Base-by-base conservation (phyloP, 257 asterid genomes). In the Jasminum sambac region DNA sequence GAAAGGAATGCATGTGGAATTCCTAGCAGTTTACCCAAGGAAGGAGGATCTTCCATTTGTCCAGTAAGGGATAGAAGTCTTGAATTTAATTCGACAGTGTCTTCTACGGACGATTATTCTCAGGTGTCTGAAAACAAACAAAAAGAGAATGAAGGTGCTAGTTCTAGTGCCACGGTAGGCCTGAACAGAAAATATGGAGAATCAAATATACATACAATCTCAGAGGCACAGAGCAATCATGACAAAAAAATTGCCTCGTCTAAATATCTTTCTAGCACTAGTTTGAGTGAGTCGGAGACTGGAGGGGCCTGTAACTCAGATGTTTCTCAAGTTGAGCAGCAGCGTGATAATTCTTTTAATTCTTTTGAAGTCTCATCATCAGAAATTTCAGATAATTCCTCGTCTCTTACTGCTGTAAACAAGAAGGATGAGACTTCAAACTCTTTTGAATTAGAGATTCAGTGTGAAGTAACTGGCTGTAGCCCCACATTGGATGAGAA, bases 401-500 rank as follows among this genome's bases (percentile, higher is more conserved):
- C 40, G 17, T 74, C 87, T 48, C 44, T 73, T 79, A 71, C 80
- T 69, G 59, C 67, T 63, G 76, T 70, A 40, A 69, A 23, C 68
- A 72, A 75, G 38, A 77, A 77, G 62, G 64, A 25, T 55, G 67
- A 48, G 16, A 24, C 64, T 72, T 46, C 75, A 44, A 60, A 71
- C 16, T 16, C 71, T 26, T 50, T 3, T 68, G 73, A 8, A 34
- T 81, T 76, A 60, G 41, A 57, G 62, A 42, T 59, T 64, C 61
- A 72, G 9, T 13, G 23, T 63, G 77, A 72, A 70, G 67, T 79
- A 42, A 57, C 64, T 21, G 44, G 72, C 69, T 75, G 65, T 38
- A 84, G 74, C 59, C 65, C 52, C 23, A 10, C 58, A 12, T 75
- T 84, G 79, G 88, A 78, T 73, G 81, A 79, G 69, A 82, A 81